Conservation (phyloP, 768 basidiomycete species). For the Podaxis rugospora region DNA sequence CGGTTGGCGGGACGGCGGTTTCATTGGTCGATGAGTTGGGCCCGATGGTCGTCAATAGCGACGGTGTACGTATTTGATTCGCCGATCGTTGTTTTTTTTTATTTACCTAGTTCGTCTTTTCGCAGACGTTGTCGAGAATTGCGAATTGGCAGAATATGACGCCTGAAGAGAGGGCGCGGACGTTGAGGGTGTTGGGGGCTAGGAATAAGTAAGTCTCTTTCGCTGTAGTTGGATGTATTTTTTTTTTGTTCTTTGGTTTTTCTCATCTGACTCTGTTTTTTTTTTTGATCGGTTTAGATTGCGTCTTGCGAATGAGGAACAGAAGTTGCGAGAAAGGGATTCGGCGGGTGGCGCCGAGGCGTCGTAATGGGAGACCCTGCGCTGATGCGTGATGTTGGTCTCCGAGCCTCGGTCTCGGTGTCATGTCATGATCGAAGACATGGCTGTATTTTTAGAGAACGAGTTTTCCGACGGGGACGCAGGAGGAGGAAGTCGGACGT, state of each 20-base stretch:
- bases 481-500: no score
- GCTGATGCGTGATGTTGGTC: no score
- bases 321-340: constrained; percentile 18
- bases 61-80: neutral
- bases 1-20: neutral
- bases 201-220: constrained; percentile 42
- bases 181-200: constrained; percentile 46
- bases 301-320: constrained; percentile 26
- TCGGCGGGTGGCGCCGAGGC: no score
- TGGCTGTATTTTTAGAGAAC: no score
- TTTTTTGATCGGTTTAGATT: constrained; percentile 15
- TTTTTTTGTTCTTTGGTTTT: neutral
- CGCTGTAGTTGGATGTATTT: neutral
- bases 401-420: no score
- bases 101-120: no score
- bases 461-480: no score
- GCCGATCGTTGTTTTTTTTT: no score
- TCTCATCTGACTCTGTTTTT: neutral
- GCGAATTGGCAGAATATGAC: constrained; percentile 62
- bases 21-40: neutral
- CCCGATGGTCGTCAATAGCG: neutral
- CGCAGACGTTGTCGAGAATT: constrained; percentile 52
- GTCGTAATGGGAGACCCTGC: no score
- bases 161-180: constrained; percentile 50
- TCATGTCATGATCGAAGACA: no score